phyloP scores from a whole-genome alignment of 495 filamentous ascomycete genomes.

The Tuber calosporum region DNA sequence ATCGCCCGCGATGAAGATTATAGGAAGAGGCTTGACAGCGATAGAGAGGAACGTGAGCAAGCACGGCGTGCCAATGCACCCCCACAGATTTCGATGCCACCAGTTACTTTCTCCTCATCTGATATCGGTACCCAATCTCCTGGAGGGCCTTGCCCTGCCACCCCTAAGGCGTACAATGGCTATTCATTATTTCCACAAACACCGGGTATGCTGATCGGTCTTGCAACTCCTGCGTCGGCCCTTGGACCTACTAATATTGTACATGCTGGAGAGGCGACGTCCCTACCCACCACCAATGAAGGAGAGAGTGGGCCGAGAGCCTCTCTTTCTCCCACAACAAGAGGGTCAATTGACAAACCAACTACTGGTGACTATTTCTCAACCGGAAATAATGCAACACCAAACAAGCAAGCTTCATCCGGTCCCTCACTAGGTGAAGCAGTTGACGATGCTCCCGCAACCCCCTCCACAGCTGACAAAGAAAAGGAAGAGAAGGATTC shows the following conservation, averaged over 20 bases:
- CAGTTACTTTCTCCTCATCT: conserved; percentile 48
- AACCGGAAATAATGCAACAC: conserved; percentile 31
- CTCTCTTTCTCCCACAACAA: conserved; percentile 49
- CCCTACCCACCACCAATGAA: conserved; percentile 34
- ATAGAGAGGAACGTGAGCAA: conserved; percentile 52
- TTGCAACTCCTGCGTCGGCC: conserved; percentile 60
- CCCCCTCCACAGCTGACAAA: conserved; percentile 61
- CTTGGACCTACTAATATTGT: conserved; percentile 44
- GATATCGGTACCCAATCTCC: conserved; percentile 42
- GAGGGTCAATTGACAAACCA: conserved; percentile 26
- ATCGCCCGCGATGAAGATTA: conserved; percentile 69
- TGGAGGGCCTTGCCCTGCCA: conserved; percentile 43
- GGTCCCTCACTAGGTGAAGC: conserved; percentile 49
- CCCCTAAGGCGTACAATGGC: conserved; percentile 60
- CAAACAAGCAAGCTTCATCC: conserved; percentile 28
- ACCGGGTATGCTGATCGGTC: conserved; percentile 67
- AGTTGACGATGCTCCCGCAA: conserved; percentile 50
- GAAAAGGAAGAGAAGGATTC: conserved; percentile 61
- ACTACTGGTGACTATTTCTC: conserved; percentile 62
- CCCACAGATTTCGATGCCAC: conserved; percentile 61
- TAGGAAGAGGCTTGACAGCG: conserved; percentile 58
- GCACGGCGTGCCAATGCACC: conserved; percentile 54
- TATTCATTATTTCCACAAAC: conserved; percentile 54
- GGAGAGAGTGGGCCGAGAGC: conserved; percentile 43
- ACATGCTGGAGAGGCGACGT: conserved; percentile 49